Evolutionary conservation across 176 grass and related monocot genomes (phyloP), one percentile per base, ranked within the genome.

Genomic region (Luzula sylvatica): DNA sequence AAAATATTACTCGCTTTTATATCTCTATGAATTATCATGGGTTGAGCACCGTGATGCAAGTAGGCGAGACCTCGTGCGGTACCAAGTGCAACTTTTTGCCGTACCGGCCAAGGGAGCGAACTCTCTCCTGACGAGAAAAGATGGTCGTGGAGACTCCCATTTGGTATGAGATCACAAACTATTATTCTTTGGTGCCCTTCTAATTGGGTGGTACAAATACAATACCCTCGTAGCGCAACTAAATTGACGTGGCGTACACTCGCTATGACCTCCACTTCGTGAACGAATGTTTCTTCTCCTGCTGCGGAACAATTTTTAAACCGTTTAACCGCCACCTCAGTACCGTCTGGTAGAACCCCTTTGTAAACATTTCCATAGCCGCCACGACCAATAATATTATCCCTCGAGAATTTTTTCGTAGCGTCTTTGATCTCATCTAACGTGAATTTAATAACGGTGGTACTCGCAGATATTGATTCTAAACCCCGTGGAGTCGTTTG

Each of bases 231-330:
- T 14, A 96, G 59, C 0, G 92, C 41, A 0, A 96, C 67, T 3
- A 96, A 74, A 46, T 96, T 96, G 73, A 96, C 68, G 1, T 96
- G 92, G 28, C 92, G 77, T 23, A 96, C 92, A 6, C 85, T 86
- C 20, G 92, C 92, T 20, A 96, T 87, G 8, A 96, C 92, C 71
- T 96, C 92, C 39, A 96, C 92, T 78, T 96, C 92, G 3, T 96
- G 85, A 1, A 86, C 92, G 7, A 96, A 96, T 3, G 42, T 80
- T 0, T 65, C 52, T 11, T 89, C 92, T 23, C 92, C 85, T 0
- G 81, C 74, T 0, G 68, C 78, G 0, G 92, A 96, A 64, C 85
- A 96, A 25, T 96, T 96, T 68, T 89, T 96, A 81, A 96, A 96
- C 4, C 85, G 71, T 52, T 96, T 96, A 26, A 96, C 64, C 0